phyloP scores from a whole-genome alignment of 2,329 filamentous ascomycete genomes.

The Ilyonectria mors-panacis region DNA sequence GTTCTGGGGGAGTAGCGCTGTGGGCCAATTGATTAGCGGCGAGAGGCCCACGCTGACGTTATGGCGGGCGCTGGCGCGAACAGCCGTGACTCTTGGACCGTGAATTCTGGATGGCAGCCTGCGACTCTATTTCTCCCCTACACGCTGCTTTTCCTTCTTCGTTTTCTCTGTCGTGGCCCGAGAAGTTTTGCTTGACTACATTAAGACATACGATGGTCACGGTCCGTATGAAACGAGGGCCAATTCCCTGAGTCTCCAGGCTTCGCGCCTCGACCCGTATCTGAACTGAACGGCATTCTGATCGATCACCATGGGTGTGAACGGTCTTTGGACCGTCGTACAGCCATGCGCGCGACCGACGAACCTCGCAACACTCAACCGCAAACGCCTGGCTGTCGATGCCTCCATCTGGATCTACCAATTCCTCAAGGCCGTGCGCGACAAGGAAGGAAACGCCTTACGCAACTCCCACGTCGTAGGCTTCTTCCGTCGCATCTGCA shows the following conservation, averaged over 20 bases:
- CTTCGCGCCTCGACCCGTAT: constrained; percentile 1
- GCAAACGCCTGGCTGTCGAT: constrained; percentile 95
- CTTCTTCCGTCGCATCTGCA: constrained; percentile 98
- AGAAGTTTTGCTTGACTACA: neutral
- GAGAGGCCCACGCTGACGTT: constrained; percentile 45
- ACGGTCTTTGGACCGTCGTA: constrained; percentile 95
- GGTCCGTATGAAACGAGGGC: constrained; percentile 33
- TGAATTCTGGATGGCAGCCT: constrained; percentile 29
- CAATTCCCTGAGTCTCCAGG: constrained; percentile 33
- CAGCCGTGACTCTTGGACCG: constrained; percentile 9
- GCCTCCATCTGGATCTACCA: constrained; percentile 99
- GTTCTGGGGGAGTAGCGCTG: constrained; percentile 7
- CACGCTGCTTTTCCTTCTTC: neutral
- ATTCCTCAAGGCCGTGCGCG: constrained; percentile 97
- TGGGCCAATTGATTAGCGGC: constrained; percentile 35
- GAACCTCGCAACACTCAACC: constrained; percentile 95
- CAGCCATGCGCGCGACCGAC: constrained; percentile 96
- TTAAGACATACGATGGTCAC: constrained; percentile 16
- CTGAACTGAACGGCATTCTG: constrained; percentile 29
- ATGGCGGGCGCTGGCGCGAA: constrained; percentile 23
- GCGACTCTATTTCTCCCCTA: neutral
- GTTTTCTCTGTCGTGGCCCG: neutral
- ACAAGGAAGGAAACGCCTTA: constrained; percentile 97
- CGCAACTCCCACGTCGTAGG: constrained; percentile 97
- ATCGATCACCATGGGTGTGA: constrained; percentile 85